A percentile compares a stretch with the other conserved stretches of the same genome.
These are phyloP conservation scores for Discostella stelligeroides DNA, from an alignment of 108 stramenopile species.

Conservation along the genomic window DNA sequence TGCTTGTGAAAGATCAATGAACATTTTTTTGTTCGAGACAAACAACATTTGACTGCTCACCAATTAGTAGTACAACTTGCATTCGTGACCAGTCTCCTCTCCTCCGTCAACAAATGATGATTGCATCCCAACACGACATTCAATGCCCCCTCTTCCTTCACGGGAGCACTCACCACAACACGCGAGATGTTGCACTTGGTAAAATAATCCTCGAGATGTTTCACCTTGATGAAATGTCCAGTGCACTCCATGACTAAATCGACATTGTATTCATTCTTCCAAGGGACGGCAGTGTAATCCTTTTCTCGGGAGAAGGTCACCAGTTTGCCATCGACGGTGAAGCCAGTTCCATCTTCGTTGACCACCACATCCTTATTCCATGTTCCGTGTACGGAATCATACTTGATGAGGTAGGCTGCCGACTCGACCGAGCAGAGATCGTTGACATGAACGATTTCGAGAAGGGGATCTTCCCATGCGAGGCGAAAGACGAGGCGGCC, in stretches of 20 bases:
- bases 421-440: constrained; percentile 86
- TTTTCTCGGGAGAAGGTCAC: constrained; percentile 74
- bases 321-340: constrained; percentile 87
- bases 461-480: constrained; percentile 87
- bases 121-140: constrained; percentile 97
- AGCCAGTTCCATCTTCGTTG: constrained; percentile 61
- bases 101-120: constrained; percentile 69
- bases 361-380: constrained; percentile 82
- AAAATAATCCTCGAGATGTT: constrained; percentile 77
- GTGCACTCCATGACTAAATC: constrained; percentile 95
- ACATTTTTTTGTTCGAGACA: background rate
- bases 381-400: constrained; percentile 95
- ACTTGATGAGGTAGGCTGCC: constrained; percentile 92
- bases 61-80: constrained; percentile 98
- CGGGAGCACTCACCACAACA: constrained; percentile 94
- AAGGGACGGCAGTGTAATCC: constrained; percentile 83
- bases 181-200: constrained; percentile 82
- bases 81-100: constrained; percentile 83
- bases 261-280: constrained; percentile 67
- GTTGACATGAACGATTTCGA: constrained; percentile 92
- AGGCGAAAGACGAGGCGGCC: constrained; percentile 91
- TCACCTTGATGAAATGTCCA: constrained; percentile 86
- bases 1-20: background rate
- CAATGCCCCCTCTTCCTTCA: constrained; percentile 89
- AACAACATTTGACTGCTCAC: background rate